Conservation (phyloP, 2,329 filamentous ascomycete genomes). For the Clathrospora elynae region DNA sequence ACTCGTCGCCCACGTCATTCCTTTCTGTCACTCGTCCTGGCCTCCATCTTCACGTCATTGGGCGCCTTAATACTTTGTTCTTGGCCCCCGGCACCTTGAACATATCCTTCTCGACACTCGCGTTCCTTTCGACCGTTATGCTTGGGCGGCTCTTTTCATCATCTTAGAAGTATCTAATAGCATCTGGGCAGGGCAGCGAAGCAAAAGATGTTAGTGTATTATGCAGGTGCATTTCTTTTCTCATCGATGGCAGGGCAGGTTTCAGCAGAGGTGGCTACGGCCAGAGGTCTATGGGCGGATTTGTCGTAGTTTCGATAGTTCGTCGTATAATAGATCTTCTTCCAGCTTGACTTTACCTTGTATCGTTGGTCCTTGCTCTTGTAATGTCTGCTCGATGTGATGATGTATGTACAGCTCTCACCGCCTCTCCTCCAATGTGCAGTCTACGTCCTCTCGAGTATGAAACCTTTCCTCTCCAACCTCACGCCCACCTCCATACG, state of each 20-base stretch:
- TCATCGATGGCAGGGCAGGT: conserved; percentile 34
- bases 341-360: conserved; percentile 3
- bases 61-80: conserved; percentile 29
- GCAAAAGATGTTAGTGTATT: conserved; percentile 32
- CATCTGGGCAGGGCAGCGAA: conserved; percentile 25
- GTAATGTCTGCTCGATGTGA: not conserved
- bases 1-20: conserved; percentile 18
- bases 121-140: conserved; percentile 14
- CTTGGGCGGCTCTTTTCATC: conserved; percentile 24
- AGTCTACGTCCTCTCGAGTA: too few species aligned
- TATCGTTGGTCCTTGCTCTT: not conserved
- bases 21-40: conserved; percentile 18
- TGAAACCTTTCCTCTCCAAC: too few species aligned
- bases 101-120: conserved; percentile 29
- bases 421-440: too few species aligned
- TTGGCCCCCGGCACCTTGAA: conserved; percentile 22
- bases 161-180: conserved; percentile 38
- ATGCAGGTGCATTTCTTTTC: conserved; percentile 31
- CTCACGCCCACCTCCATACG: too few species aligned
- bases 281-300: conserved; percentile 28
- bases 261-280: conserved; percentile 23
- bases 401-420: too few species aligned
- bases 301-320: conserved; percentile 36
- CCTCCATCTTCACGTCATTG: conserved; percentile 18
- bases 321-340: conserved; percentile 33